phyloP scores from a whole-genome alignment of 129 eudicot genomes.

The Oenanthe sinensis region DNA sequence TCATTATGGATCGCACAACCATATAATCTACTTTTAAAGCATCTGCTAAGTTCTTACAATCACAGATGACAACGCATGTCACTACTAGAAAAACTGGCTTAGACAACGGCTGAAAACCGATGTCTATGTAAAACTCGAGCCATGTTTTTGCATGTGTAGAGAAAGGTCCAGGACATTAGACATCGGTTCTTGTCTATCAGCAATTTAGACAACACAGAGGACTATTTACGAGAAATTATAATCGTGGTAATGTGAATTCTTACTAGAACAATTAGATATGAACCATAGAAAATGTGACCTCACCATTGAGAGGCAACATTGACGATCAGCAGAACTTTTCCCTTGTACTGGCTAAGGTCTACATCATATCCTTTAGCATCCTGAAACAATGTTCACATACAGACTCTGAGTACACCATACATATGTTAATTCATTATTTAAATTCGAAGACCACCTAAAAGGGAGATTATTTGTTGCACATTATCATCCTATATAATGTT shows the following conservation, averaged over 20 bases:
- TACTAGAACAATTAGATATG: background rate
- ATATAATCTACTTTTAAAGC: background rate
- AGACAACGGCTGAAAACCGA: too few relatives aligned
- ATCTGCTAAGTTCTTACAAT: background rate
- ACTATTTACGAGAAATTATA: background rate
- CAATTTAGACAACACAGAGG: too few relatives aligned
- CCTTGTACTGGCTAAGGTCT: slow-evolving; percentile 2
- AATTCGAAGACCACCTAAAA: background rate
- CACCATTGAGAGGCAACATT: slow-evolving; percentile 9
- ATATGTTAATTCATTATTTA: too few relatives aligned
- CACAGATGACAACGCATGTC: background rate
- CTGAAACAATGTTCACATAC: background rate
- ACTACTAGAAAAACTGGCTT: background rate
- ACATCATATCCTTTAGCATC: slow-evolving; percentile 8
- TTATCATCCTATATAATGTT: background rate
- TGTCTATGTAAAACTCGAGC: too few relatives aligned
- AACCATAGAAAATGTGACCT: background rate
- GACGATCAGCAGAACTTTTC: slow-evolving; percentile 5
- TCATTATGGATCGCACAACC: background rate
- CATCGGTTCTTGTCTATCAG: too few relatives aligned
- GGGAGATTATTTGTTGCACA: background rate
- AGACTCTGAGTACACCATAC: background rate
- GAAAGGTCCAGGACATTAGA: too few relatives aligned
- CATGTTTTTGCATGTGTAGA: too few relatives aligned
- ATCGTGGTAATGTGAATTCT: background rate